Base-by-base conservation (phyloP, 441 rosid species). In the Pelargonium citronellum region DNA sequence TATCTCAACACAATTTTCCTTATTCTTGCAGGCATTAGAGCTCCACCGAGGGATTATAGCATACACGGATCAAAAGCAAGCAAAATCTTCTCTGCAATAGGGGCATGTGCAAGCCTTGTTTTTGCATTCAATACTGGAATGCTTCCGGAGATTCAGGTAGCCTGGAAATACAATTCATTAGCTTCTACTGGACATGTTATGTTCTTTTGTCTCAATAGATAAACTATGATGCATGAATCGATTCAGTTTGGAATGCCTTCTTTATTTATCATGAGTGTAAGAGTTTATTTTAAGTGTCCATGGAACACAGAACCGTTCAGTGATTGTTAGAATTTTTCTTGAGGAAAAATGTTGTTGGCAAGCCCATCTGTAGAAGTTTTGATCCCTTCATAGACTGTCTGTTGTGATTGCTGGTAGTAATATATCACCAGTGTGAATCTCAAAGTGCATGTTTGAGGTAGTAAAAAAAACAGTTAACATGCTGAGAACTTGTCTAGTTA, bases 81-180 rank as follows among this genome's bases (percentile, higher is more conserved):
- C 80, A 86, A 79, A 81, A 69, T 91, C 17, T 91, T 90, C 58
- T 76, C 91, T 20, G 84, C 84, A 69, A 86, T 88, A 0, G 96
- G 99, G 55, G 96, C 94, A 76, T 67, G 86, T 3, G 97, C 97
- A 6, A 94, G 73, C 81, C 87, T 94, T 0, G 91, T 90, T 67
- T 94, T 94, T 66, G 94, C 97, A 55, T 93, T 82, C 75, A 93
- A 93, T 72, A 89, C 97, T 3, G 98, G 98, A 68, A 93, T 93
- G 98, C 92, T 91, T 73, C 98, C 96, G 43, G 98, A 93, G 75
- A 91, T 93, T 74, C 98, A 93, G 91, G 98, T 93, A 76, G 16
- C 30, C 37, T 13, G 9, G 41, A 22, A 63, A 60, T 70, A 39
- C 44, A 15, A 37, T 67, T 41, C 6, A 30, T 17, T 39, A 70